Base-by-base conservation (phyloP, 257 asterid species). In the Capsicum chinense region DNA sequence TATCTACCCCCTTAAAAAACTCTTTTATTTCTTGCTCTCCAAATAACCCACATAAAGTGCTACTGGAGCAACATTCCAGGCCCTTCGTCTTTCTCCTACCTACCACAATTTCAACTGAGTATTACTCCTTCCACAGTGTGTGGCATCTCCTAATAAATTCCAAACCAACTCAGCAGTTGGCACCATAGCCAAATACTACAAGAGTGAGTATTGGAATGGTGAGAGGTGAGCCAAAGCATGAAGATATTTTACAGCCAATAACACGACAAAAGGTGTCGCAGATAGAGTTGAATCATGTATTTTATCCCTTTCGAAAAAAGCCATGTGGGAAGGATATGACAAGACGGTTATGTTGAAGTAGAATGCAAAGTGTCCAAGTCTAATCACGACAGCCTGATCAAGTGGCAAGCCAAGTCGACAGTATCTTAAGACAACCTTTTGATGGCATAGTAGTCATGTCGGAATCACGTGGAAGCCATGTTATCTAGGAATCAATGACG, bases 371-470 rank as follows among this genome's bases (percentile, higher is more conserved):
- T 48, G 80, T 59, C 47, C 42, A 48, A 73, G 42, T 74, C 47
- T 50, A 74, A 48, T 50, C 13, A 74, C 7, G n/a, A 74, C 19
- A 50, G 35, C n/a, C 12, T 50, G 33, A 74, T 39, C 44, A 7
- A 3, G 35, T 73, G 80, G 19, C 59, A 73, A 73, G 58, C 80
- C 60, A 12, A 19, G 35, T 73, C 42, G 5, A 11, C 42, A 48
- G 80, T 73, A 48, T 73, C 59, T 48, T 19, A 74, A 50, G 62
- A 74, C 80, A 50, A 48, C 35, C 80, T 74, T 21, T 74, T 74
- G 62, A 19, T 19, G 80, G 50, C 44, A 74, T 21, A 50, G 62
- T 44, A 21, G 62, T 74, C 62, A 74, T 13, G 13, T 73, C 42
- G 10, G 7, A 73, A 19, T 48, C 59, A 48, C 3, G 17, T 48